Conservation (phyloP, 768 basidiomycete genomes). For the Lactarius tabidus region DNA sequence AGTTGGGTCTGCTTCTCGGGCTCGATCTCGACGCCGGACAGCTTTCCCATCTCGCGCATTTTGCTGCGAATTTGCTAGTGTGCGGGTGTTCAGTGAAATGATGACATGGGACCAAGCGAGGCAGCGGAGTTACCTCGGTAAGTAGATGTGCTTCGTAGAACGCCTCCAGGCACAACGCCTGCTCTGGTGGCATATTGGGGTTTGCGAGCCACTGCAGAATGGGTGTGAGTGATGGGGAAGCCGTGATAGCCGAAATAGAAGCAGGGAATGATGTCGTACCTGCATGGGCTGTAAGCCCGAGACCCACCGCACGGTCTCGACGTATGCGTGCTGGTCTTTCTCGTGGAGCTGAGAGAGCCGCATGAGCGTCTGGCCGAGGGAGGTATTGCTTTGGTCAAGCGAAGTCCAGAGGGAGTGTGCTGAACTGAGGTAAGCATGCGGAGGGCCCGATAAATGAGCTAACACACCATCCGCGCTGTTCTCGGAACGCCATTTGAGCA, state of each 20-base stretch:
- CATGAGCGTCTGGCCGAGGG: slow-evolving; percentile 49
- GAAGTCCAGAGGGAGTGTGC: slow-evolving; percentile 63
- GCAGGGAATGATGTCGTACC: slow-evolving; percentile 34
- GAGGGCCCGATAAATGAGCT: not conserved
- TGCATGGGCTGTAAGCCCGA: slow-evolving; percentile 56
- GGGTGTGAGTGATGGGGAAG: not conserved
- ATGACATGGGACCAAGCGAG: slow-evolving; percentile 5
- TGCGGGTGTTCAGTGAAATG: not conserved
- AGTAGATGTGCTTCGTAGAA: slow-evolving; percentile 56
- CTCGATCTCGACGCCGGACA: slow-evolving; percentile 82
- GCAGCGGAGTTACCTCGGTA: slow-evolving; percentile 47
- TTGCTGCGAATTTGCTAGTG: slow-evolving; percentile 64
- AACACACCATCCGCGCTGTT: slow-evolving; percentile 50
- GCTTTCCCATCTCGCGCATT: slow-evolving; percentile 82
- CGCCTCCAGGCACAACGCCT: slow-evolving; percentile 43
- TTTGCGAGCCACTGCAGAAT: slow-evolving; percentile 54
- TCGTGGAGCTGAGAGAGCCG: slow-evolving; percentile 49
- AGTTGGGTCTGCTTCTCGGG: slow-evolving; percentile 82
- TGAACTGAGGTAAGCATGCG: slow-evolving; percentile 30
- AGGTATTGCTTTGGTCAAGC: slow-evolving; percentile 58
- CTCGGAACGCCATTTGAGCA: slow-evolving; percentile 82
- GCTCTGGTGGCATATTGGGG: slow-evolving; percentile 45
- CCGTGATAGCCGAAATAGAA: slow-evolving; percentile 1
- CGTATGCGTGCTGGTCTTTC: slow-evolving; percentile 47
- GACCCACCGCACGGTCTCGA: slow-evolving; percentile 56